Evolutionary conservation across 257 asterid genomes (phyloP), one percentile per base, ranked within the genome.

Genomic region (Craterostigma plantagineum): DNA sequence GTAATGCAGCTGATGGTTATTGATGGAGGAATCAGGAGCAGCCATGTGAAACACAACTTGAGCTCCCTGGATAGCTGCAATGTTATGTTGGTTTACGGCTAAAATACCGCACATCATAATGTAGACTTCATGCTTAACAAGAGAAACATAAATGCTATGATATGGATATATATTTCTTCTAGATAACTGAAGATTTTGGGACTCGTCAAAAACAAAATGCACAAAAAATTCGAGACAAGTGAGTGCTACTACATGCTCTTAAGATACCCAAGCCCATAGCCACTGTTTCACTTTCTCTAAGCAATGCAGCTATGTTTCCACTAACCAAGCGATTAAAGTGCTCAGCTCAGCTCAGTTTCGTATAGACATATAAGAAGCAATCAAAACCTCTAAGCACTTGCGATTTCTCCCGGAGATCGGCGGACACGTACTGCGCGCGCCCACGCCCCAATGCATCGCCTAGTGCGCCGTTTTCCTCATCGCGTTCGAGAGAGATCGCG

Each of bases 11-110:
- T 70, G 73, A 49, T 82, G 70, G 71, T 74, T 76, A 55, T 87
- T 82, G 56, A 87, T 79, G 45, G 98, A 87, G 11, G 95, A 87
- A 74, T 87, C 95, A 45, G 95, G 98, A 43, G 95, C 98, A 51
- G 95, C 95, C 98, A 87, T 82, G 64, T 87, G 95, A 53, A 82
- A 87, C 46, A 87, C 93, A 57, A 76, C 95, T 62, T 79, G 85
- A 34, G 81, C 90, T 62, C 98, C 95, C 61, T 72, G 60, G 58
- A 64, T 74, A 50, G 74, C 98, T 87, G 68, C 45, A 50, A 13
- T 27, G 9, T 12, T 7, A 46, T 8, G 8, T 3, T 18, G 8
- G 9, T 4, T n/a, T 3, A 10, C 7, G 40, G 3, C 4, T 34
- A 9, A 46, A 46, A n/a, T n/a, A n/a, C n/a, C n/a, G 12, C 15